Conservation (phyloP, 345 rosid species). For the Corchorus olitorius region DNA sequence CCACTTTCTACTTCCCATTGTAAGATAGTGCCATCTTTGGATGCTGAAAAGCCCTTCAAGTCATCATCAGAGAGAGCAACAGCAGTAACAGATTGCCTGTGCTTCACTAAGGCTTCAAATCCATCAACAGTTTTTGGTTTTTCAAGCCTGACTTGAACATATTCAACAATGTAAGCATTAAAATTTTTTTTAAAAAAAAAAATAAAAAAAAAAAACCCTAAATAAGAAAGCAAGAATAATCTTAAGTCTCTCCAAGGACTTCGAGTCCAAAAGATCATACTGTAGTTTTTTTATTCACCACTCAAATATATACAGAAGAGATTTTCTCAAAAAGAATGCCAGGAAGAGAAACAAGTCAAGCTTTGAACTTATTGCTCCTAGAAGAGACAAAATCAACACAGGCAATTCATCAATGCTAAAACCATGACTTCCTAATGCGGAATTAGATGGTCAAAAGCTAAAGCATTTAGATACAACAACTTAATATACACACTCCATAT, state of each 20-base stretch:
- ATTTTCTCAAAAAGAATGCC: neutral
- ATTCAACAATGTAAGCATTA: slow-evolving; percentile 23
- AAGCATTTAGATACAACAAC: too few species aligned
- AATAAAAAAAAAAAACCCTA: neutral
- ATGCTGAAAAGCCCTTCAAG: slow-evolving; percentile 80
- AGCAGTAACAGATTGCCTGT: slow-evolving; percentile 73
- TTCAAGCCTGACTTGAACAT: slow-evolving; percentile 57
- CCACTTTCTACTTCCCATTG: slow-evolving; percentile 91
- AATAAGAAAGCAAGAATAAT: neutral
- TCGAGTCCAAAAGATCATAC: too few species aligned
- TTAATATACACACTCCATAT: too few species aligned
- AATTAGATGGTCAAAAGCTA: too few species aligned
- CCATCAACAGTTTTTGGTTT: slow-evolving; percentile 53
- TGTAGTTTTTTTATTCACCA: too few species aligned
- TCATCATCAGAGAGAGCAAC: slow-evolving; percentile 90
- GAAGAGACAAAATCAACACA: too few species aligned
- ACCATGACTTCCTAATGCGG: too few species aligned
- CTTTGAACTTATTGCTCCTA: neutral
- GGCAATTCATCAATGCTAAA: too few species aligned
- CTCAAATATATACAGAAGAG: neutral
- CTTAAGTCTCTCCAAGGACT: neutral
- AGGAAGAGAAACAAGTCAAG: neutral
- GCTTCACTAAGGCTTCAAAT: slow-evolving; percentile 65
- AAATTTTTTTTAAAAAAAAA: neutral
- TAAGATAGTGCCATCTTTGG: slow-evolving; percentile 81